Evolutionary conservation across 1,139 yeast species (phyloP).

Genomic region (Fermentozyma sake): DNA sequence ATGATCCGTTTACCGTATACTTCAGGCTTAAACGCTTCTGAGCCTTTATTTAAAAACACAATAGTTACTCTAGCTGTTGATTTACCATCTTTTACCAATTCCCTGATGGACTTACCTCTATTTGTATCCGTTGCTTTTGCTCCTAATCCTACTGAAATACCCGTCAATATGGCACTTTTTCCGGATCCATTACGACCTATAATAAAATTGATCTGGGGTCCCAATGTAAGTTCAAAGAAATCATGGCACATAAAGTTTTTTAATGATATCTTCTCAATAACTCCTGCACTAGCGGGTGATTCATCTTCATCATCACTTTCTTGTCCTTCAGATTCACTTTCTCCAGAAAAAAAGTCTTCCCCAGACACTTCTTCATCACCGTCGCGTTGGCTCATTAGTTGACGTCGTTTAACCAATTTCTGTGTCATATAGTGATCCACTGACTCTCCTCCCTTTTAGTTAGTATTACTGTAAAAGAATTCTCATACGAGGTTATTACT

Average conservation of each 20-base stretch:
- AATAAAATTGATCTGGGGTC: slow-evolving; percentile 84
- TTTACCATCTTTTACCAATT: slow-evolving; percentile 75
- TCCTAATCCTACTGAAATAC: slow-evolving; percentile 88
- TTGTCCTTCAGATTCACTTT: slow-evolving; percentile 6
- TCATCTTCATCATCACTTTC: slow-evolving; percentile 14
- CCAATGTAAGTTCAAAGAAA: slow-evolving; percentile 68
- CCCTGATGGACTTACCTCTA: slow-evolving; percentile 69
- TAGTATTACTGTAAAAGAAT: slow-evolving; percentile 1
- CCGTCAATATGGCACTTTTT: slow-evolving; percentile 88
- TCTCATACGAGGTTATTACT: slow-evolving; percentile 2
- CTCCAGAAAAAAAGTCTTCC: slow-evolving; percentile 4
- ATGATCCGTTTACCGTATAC: slow-evolving; percentile 64
- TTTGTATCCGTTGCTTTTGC: slow-evolving; percentile 90
- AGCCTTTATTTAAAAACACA: slow-evolving; percentile 58
- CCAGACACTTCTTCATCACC: slow-evolving; percentile 13
- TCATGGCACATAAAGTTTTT: slow-evolving; percentile 83
- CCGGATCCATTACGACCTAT: slow-evolving; percentile 97
- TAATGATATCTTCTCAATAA: slow-evolving; percentile 52
- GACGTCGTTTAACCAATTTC: slow-evolving; percentile 3
- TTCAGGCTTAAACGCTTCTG: slow-evolving; percentile 59
- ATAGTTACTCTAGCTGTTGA: slow-evolving; percentile 58
- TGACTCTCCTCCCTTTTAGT: slow-evolving; percentile 4
- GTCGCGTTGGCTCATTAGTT: slow-evolving; percentile 4
- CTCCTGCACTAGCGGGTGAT: slow-evolving; percentile 46
- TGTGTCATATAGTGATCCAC: slow-evolving; percentile 6